Evolutionary conservation across 2,329 filamentous ascomycete species (phyloP).

Genomic region (Pestalotiopsis sp.): DNA sequence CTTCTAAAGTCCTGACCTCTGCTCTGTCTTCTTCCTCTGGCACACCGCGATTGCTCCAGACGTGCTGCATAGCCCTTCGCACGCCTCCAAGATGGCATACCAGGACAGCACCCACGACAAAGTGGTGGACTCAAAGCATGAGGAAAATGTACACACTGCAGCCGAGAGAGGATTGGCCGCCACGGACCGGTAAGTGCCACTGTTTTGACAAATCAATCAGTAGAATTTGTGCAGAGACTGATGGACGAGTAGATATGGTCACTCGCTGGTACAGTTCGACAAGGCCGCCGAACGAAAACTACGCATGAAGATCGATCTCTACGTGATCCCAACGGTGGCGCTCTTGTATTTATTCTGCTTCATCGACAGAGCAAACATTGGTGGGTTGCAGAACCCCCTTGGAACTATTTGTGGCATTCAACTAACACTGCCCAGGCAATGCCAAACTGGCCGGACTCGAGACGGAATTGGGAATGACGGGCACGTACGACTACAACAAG

Average conservation of each 20-base stretch:
- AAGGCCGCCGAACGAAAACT: conserved; percentile 56
- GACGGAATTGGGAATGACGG: conserved; percentile 57
- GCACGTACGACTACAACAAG: conserved; percentile 67
- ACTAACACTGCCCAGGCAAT: conserved; percentile 52
- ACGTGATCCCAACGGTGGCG: conserved; percentile 63
- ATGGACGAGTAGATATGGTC: conserved; percentile 41
- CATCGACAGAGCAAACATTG: conserved; percentile 71
- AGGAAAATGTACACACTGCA: conserved; percentile 26
- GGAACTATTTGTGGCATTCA: background rate
- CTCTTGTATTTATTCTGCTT: conserved; percentile 72
- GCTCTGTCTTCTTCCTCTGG: background rate
- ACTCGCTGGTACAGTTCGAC: conserved; percentile 55
- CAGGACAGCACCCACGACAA: background rate
- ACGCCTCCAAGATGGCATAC: background rate
- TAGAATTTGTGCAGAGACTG: background rate
- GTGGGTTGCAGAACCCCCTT: conserved; percentile 34
- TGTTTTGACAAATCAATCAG: background rate
- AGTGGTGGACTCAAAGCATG: background rate
- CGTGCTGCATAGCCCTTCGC: background rate
- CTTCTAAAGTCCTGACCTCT: background rate
- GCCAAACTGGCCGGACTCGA: conserved; percentile 68
- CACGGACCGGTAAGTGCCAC: conserved; percentile 44
- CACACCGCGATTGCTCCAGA: background rate
- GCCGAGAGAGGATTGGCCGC: conserved; percentile 46
- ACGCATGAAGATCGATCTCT: conserved; percentile 62